These are phyloP conservation scores for Termitomyces sp. DNA, from an alignment of 768 basidiomycete genomes.

Conservation along the genomic window DNA sequence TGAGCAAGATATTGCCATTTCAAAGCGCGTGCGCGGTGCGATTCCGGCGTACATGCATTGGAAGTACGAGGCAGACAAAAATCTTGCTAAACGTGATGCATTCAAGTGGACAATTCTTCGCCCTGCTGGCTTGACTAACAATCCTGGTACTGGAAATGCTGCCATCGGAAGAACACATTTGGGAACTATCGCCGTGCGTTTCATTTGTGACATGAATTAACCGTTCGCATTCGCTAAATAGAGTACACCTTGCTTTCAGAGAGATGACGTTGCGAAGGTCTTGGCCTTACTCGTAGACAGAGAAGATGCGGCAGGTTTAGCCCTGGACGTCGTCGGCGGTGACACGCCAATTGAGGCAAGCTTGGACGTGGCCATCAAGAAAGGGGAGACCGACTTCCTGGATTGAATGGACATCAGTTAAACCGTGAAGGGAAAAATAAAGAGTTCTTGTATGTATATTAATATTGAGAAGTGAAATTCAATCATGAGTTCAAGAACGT, in stretches of 20 bases:
- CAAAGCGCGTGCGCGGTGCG: conserved; percentile 39
- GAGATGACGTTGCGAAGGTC: conserved; percentile 52
- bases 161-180: conserved; percentile 53
- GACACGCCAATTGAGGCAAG: conserved; percentile 42
- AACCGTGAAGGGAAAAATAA: too few species aligned
- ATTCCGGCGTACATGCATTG: conserved; percentile 46
- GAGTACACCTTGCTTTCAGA: conserved; percentile 2
- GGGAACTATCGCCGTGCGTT: conserved; percentile 45
- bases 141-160: conserved; percentile 48
- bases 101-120: conserved; percentile 70
- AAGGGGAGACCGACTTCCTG: conserved; percentile 43
- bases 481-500: not conserved
- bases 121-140: conserved; percentile 55
- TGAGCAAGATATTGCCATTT: conserved; percentile 41
- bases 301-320: conserved; percentile 53
- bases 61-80: conserved; percentile 51
- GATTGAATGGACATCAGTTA: conserved; percentile 18
- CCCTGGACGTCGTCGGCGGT: conserved; percentile 59
- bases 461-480: not conserved
- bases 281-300: conserved; percentile 47
- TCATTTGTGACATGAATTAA: not conserved
- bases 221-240: not conserved
- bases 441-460: not conserved
- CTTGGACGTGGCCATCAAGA: conserved; percentile 47
- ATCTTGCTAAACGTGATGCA: conserved; percentile 41